A percentile compares a stretch with the other conserved stretches of the same genome.
Conservation (phyloP, 768 basidiomycete species). For the Podaxis pistillaris region DNA sequence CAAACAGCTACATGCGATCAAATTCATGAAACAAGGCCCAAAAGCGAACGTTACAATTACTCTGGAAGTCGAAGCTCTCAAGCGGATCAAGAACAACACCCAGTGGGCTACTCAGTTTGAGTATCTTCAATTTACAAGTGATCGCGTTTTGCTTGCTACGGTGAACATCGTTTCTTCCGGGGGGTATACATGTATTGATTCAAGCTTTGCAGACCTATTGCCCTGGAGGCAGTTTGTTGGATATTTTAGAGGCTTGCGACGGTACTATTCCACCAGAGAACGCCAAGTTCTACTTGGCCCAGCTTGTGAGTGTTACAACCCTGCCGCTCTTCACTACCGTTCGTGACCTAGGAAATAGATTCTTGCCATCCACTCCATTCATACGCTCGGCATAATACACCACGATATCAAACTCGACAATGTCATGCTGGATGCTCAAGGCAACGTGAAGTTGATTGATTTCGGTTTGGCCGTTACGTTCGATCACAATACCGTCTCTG, state of each 20-base stretch:
- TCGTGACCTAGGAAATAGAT: not conserved
- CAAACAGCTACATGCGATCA: not conserved
- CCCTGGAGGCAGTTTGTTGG: not conserved
- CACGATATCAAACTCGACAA: slow-evolving; percentile 16
- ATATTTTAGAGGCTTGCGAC: not conserved
- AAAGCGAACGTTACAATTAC: not conserved
- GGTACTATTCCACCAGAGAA: not conserved
- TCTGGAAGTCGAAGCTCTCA: not conserved
- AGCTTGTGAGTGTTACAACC: not conserved
- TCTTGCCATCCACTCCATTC: slow-evolving; percentile 11
- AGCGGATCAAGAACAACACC: not conserved
- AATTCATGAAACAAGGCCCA: not conserved
- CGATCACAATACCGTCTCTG: not conserved
- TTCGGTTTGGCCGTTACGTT: slow-evolving; percentile 11
- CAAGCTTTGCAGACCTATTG: not conserved
- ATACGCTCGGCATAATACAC: slow-evolving; percentile 13
- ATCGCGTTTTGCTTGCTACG: not conserved
- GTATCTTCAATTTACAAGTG: not conserved
- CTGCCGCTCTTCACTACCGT: not conserved
- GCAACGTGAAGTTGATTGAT: slow-evolving; percentile 12
- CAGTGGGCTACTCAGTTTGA: not conserved
- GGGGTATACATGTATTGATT: not conserved
- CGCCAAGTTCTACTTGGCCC: not conserved
- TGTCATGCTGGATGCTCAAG: slow-evolving; percentile 7
- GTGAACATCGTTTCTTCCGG: not conserved